Percentiles rank a stretch among this genome's conserved stretches.
Conservation (phyloP, 2,329 filamentous ascomycete genomes). For the Cordyceps militaris region DNA sequence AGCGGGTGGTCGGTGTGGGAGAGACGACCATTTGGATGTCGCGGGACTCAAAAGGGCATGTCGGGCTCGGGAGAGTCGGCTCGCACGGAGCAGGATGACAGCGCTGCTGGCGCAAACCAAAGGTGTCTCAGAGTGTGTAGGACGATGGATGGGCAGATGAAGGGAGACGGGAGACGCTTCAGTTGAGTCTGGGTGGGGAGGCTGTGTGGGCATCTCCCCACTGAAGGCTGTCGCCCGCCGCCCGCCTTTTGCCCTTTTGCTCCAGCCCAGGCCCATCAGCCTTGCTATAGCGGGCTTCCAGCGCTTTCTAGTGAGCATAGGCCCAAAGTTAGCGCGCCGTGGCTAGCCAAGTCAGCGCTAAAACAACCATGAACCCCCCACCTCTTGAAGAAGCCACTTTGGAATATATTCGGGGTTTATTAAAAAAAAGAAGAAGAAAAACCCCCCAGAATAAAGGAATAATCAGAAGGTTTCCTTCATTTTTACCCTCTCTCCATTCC, state of each 20-base stretch:
- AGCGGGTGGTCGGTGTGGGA: background rate
- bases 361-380: too few relatives aligned
- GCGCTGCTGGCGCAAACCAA: constrained; percentile 4
- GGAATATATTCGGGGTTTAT: too few relatives aligned
- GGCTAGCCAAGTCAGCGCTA: too few relatives aligned
- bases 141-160: constrained; percentile 1
- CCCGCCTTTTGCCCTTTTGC: background rate
- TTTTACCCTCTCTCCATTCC: too few relatives aligned
- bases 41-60: background rate
- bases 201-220: background rate
- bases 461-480: too few relatives aligned
- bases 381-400: too few relatives aligned
- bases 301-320: too few relatives aligned
- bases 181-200: background rate
- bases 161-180: background rate
- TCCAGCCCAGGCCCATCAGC: too few relatives aligned
- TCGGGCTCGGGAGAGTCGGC: background rate
- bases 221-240: background rate
- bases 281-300: too few relatives aligned
- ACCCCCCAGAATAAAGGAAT: too few relatives aligned
- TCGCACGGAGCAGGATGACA: background rate
- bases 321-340: too few relatives aligned
- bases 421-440: too few relatives aligned
- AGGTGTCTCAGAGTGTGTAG: constrained; percentile 6
- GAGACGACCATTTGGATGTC: background rate